A percentile compares a stretch with the other conserved stretches of the same genome.
phyloP scores from a whole-genome alignment of 2,329 filamentous ascomycete species.

The Fusarium continuum region DNA sequence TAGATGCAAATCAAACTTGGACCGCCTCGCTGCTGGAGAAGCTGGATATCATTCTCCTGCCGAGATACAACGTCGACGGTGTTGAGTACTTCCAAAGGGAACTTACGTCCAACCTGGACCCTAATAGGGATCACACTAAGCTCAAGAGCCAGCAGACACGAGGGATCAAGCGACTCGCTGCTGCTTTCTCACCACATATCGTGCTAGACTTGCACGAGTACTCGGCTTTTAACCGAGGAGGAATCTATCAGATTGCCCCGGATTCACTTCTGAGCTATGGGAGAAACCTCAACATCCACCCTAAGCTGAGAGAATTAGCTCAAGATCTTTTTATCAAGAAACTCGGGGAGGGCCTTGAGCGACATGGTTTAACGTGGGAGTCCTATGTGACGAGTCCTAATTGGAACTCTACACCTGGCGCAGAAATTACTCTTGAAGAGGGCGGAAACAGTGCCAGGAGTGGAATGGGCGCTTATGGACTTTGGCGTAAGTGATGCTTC shows the following conservation, averaged over 20 bases:
- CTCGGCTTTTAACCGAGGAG: neutral
- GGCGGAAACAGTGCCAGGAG: neutral
- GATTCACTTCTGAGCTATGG: neutral
- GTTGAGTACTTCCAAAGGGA: conserved; percentile 24
- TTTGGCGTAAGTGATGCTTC: neutral
- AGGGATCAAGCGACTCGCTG: neutral
- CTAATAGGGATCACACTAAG: conserved; percentile 11
- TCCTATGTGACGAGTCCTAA: conserved; percentile 5
- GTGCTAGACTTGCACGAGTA: conserved; percentile 5
- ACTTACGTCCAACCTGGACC: conserved; percentile 4
- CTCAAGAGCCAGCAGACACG: conserved; percentile 1
- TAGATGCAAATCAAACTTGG: conserved; percentile 17
- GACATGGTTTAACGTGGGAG: neutral
- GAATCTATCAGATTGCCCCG: neutral
- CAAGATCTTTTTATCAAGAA: conserved; percentile 12
- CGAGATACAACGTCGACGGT: conserved; percentile 10
- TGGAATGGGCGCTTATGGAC: neutral
- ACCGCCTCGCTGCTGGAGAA: conserved; percentile 7
- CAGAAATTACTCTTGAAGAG: neutral
- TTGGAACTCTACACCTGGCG: neutral
- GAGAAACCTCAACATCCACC: conserved; percentile 15
- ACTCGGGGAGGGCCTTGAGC: neutral
- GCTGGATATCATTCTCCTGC: conserved; percentile 23
- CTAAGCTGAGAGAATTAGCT: conserved; percentile 3
- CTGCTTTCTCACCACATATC: conserved; percentile 13